Conservation (phyloP, 2,329 filamentous ascomycete genomes). For the Penicillium polonicum region DNA sequence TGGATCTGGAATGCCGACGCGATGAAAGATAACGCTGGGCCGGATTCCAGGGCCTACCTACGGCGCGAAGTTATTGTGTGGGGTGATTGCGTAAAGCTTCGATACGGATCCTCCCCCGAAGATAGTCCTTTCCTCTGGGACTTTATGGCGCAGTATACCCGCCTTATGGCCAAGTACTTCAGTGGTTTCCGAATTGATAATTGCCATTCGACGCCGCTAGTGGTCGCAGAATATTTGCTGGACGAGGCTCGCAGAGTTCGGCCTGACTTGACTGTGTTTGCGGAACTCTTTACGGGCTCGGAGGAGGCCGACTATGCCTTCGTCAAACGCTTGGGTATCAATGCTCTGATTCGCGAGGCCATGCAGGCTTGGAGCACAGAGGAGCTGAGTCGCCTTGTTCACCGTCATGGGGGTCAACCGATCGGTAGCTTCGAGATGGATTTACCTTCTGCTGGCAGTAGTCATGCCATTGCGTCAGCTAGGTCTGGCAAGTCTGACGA, state of each 20-base stretch:
- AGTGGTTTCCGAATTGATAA: slow-evolving; percentile 96
- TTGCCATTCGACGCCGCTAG: slow-evolving; percentile 91
- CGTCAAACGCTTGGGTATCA: slow-evolving; percentile 86
- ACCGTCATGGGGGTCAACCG: slow-evolving; percentile 86
- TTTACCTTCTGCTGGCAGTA: slow-evolving; percentile 67
- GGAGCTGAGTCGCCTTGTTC: slow-evolving; percentile 88
- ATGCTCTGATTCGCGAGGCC: slow-evolving; percentile 88
- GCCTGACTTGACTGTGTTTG: slow-evolving; percentile 85
- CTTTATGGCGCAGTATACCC: slow-evolving; percentile 90
- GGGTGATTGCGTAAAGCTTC: slow-evolving; percentile 96
- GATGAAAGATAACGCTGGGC: slow-evolving; percentile 87
- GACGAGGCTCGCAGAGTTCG: slow-evolving; percentile 88
- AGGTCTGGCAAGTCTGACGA: slow-evolving; percentile 47
- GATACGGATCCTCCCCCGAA: slow-evolving; percentile 75
- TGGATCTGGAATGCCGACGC: slow-evolving; percentile 99
- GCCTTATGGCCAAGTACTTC: slow-evolving; percentile 91
- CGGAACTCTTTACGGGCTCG: slow-evolving; percentile 91
- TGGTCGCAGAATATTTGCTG: slow-evolving; percentile 90
- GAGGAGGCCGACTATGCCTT: slow-evolving; percentile 97
- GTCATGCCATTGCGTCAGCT: slow-evolving; percentile 37
- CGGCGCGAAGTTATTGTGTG: slow-evolving; percentile 94
- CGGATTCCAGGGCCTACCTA: slow-evolving; percentile 88
- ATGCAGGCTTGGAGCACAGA: slow-evolving; percentile 98
- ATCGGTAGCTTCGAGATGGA: slow-evolving; percentile 98
- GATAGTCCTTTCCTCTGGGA: slow-evolving; percentile 96